Conservation (phyloP, 2,329 filamentous ascomycete genomes). For the Salinomyces thailandicus region DNA sequence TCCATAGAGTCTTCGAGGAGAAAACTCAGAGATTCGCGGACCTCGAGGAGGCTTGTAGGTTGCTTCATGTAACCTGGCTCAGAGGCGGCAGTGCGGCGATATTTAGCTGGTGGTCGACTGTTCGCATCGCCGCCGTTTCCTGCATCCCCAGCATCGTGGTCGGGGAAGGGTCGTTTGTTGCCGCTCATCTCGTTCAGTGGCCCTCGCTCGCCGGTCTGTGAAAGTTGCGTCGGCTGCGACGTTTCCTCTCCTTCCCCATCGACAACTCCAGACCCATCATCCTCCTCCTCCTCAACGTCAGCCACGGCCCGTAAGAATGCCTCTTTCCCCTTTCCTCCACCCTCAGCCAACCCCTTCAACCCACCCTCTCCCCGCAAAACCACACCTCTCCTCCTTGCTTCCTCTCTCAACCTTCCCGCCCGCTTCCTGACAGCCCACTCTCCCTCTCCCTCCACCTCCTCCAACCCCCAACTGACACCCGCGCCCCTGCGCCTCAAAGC, state of each 20-base stretch:
- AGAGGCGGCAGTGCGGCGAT: slow-evolving; percentile 27
- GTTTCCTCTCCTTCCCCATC: slow-evolving; percentile 53
- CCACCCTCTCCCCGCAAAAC: slow-evolving; percentile 81
- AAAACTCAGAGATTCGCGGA: slow-evolving; percentile 72
- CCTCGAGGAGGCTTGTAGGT: slow-evolving; percentile 65
- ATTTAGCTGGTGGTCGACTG: slow-evolving; percentile 28
- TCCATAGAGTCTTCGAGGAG: slow-evolving; percentile 70
- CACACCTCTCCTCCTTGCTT: slow-evolving; percentile 82
- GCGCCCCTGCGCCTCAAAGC: slow-evolving; percentile 70
- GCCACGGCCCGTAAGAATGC: slow-evolving; percentile 88
- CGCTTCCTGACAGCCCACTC: slow-evolving; percentile 63
- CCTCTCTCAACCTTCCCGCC: slow-evolving; percentile 75
- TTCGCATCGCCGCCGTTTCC: slow-evolving; percentile 5
- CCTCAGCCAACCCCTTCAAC: slow-evolving; percentile 54
- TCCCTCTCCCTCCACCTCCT: slow-evolving; percentile 84
- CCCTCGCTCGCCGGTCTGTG: slow-evolving; percentile 4
- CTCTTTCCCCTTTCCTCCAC: slow-evolving; percentile 55
- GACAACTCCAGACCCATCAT: slow-evolving; percentile 47
- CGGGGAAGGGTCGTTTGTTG: slow-evolving; percentile 19
- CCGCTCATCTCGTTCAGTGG: slow-evolving; percentile 20
- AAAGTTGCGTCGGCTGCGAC: slow-evolving; percentile 26
- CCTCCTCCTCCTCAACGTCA: slow-evolving; percentile 54
- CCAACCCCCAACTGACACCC: slow-evolving; percentile 51
- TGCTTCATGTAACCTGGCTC: slow-evolving; percentile 46
- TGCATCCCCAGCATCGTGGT: slow-evolving; percentile 3